Percentiles rank a stretch among this genome's conserved stretches.
These are phyloP conservation scores for Salix dunnii DNA, from an alignment of 345 rosid genomes.

Conservation along the genomic window DNA sequence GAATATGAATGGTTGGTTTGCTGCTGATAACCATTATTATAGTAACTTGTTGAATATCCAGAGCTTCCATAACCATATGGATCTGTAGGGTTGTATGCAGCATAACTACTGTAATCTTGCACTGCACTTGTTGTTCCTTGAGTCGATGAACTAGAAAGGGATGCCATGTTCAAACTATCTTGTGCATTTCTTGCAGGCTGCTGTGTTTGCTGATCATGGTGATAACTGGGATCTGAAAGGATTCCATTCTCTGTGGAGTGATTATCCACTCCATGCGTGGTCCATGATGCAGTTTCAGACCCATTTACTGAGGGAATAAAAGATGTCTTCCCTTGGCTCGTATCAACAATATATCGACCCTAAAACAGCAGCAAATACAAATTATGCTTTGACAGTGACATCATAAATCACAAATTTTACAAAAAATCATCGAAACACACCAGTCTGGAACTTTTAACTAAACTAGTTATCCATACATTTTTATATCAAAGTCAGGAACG, in stretches of 20 bases:
- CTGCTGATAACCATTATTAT: conserved; percentile 75
- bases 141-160: conserved; percentile 56
- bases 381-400: neutral
- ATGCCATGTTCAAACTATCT: conserved; percentile 44
- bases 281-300: conserved; percentile 49
- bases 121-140: conserved; percentile 49
- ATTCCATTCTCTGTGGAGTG: conserved; percentile 51
- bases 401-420: neutral
- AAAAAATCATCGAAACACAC: conserved; percentile 5
- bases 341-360: conserved; percentile 63
- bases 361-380: conserved; percentile 15
- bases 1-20: conserved; percentile 30
- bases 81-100: conserved; percentile 57
- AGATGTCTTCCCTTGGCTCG: conserved; percentile 52
- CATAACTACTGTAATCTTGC: conserved; percentile 65
- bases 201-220: conserved; percentile 53
- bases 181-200: conserved; percentile 39
- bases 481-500: neutral
- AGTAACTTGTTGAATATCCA: conserved; percentile 70
- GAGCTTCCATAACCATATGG: conserved; percentile 67
- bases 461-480: neutral
- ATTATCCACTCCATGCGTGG: conserved; percentile 47
- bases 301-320: conserved; percentile 17
- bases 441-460: neutral
- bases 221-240: conserved; percentile 43